A percentile compares a stretch with the other conserved stretches of the same genome.
These are phyloP conservation scores for Fusarium sp. DNA, from an alignment of 2,329 filamentous ascomycete genomes.

Conservation along the genomic window DNA sequence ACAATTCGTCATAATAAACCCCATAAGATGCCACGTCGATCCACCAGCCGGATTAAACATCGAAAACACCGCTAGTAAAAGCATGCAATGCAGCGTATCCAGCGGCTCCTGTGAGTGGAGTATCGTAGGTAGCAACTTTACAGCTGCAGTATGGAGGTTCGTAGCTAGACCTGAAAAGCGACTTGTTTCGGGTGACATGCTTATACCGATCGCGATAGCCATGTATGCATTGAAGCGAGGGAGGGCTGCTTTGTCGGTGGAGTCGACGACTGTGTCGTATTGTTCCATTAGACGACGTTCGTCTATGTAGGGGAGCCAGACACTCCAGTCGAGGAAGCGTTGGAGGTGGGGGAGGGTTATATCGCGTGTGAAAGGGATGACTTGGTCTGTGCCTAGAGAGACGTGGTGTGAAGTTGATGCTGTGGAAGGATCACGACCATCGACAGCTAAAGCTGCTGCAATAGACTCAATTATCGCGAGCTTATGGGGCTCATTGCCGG, in stretches of 20 bases:
- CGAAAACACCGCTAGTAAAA: constrained; percentile 5
- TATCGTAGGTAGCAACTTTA: constrained; percentile 2
- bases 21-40: constrained; percentile 21
- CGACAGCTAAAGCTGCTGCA: constrained; percentile 18
- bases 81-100: constrained; percentile 18
- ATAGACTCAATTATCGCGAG: constrained; percentile 21
- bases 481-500: constrained; percentile 3
- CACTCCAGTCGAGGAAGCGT: constrained; percentile 5
- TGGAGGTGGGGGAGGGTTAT: not conserved
- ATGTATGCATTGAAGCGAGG: constrained; percentile 23
- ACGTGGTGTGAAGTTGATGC: not conserved
- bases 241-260: not conserved
- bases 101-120: constrained; percentile 11
- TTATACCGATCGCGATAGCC: constrained; percentile 12
- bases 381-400: not conserved
- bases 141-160: constrained; percentile 2
- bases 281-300: constrained; percentile 5
- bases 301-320: constrained; percentile 12
- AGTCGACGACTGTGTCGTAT: not conserved
- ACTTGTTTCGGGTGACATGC: constrained; percentile 9
- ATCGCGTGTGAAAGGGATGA: not conserved
- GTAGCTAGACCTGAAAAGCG: not conserved
- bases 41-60: constrained; percentile 19
- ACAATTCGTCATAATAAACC: constrained; percentile 20
- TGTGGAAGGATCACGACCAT: constrained; percentile 13